Conservation (phyloP, 352 stramenopile species). For the Phytophthora citrophthora region DNA sequence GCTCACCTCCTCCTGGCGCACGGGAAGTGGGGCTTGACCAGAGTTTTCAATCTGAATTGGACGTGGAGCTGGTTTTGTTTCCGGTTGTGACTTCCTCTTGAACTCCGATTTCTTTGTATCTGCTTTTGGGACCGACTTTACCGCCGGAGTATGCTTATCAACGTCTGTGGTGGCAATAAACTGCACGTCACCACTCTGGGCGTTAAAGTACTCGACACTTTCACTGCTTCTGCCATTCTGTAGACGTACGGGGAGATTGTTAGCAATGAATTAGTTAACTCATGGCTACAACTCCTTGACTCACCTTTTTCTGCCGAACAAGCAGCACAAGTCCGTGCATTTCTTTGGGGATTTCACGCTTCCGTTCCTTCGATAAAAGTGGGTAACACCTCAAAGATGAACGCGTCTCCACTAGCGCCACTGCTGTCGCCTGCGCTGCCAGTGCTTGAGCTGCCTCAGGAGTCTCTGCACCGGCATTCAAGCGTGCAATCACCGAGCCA, state of each 20-base stretch:
- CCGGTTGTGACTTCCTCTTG: slow-evolving; percentile 11
- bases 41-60: not conserved
- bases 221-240: slow-evolving; percentile 74
- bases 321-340: slow-evolving; percentile 70
- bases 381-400: slow-evolving; percentile 61
- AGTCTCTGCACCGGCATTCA: slow-evolving; percentile 47
- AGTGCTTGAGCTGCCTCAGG: slow-evolving; percentile 33
- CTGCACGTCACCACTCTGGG: slow-evolving; percentile 24
- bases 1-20: slow-evolving; percentile 62
- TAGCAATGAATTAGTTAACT: slow-evolving; percentile 2
- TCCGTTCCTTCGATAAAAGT: slow-evolving; percentile 64
- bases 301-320: slow-evolving; percentile 71
- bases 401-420: slow-evolving; percentile 64
- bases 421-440: slow-evolving; percentile 47
- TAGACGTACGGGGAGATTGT: slow-evolving; percentile 3
- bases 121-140: not conserved
- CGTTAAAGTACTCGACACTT: slow-evolving; percentile 70
- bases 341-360: slow-evolving; percentile 59
- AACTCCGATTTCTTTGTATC: slow-evolving; percentile 4
- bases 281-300: not conserved
- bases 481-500: slow-evolving; percentile 53
- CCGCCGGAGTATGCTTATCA: not conserved
- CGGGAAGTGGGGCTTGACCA: slow-evolving; percentile 44
- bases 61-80: not conserved
- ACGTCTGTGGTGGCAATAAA: slow-evolving; percentile 30